A percentile compares a stretch with the other conserved stretches of the same genome.
phyloP scores from a whole-genome alignment of 345 rosid species.

The Rhodamnia argentea region DNA sequence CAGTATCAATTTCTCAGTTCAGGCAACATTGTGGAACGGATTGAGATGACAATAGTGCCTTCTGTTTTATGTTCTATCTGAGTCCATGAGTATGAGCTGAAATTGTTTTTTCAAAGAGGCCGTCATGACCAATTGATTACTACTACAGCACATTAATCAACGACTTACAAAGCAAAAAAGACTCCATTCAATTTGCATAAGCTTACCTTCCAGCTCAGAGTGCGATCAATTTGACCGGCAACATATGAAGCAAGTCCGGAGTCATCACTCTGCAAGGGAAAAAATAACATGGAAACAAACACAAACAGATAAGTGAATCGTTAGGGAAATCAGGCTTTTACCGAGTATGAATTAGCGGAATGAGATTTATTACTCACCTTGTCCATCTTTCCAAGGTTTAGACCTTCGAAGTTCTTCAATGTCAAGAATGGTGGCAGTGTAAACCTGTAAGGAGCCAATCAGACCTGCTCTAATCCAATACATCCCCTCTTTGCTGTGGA shows the following conservation, averaged over 20 bases:
- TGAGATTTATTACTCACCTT: slow-evolving; percentile 17
- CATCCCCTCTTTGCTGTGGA: background rate
- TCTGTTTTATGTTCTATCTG: background rate
- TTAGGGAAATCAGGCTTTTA: background rate
- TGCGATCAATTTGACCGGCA: slow-evolving; percentile 70
- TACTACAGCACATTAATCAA: background rate
- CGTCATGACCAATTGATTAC: background rate
- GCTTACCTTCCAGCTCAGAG: slow-evolving; percentile 86
- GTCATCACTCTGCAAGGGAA: slow-evolving; percentile 45
- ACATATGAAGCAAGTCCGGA: slow-evolving; percentile 93
- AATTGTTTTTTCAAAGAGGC: background rate
- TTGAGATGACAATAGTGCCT: background rate
- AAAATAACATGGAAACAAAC: background rate
- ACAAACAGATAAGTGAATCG: background rate
- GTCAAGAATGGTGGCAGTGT: slow-evolving; percentile 59
- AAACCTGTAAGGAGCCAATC: slow-evolving; percentile 33
- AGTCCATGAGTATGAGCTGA: background rate
- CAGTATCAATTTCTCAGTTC: background rate
- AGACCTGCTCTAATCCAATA: background rate
- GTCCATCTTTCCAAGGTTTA: slow-evolving; percentile 68
- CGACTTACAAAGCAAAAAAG: background rate
- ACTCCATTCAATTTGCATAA: background rate
- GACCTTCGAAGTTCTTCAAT: slow-evolving; percentile 89
- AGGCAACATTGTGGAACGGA: background rate
- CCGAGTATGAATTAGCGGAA: background rate